phyloP scores from a whole-genome alignment of 768 basidiomycete genomes.

The Boletus fagicola region DNA sequence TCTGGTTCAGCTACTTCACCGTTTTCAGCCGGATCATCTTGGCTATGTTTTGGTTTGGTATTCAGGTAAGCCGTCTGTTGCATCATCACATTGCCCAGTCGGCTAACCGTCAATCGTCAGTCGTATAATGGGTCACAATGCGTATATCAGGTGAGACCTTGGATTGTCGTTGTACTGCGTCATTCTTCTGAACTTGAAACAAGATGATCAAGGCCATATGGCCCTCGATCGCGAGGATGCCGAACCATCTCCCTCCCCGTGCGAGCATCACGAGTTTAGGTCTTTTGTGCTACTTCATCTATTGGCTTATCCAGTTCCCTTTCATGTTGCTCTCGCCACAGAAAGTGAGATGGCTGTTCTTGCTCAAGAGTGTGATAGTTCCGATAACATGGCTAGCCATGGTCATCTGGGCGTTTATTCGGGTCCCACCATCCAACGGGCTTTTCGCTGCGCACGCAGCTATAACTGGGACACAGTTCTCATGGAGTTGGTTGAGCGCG shows the following conservation, averaged over 20 bases:
- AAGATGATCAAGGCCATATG: constrained; percentile 80
- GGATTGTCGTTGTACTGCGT: background rate
- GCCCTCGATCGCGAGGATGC: constrained; percentile 65
- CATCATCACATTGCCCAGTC: too few species aligned
- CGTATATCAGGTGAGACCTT: too few species aligned
- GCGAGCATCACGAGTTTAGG: constrained; percentile 66
- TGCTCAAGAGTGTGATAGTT: constrained; percentile 62
- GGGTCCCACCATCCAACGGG: constrained; percentile 59
- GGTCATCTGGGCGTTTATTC: constrained; percentile 75
- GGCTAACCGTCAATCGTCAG: too few species aligned
- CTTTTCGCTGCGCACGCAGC: constrained; percentile 53
- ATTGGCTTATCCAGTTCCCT: constrained; percentile 75
- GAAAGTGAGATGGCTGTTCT: constrained; percentile 74
- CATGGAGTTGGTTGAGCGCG: constrained; percentile 76
- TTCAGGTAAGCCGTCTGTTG: too few species aligned
- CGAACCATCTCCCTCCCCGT: constrained; percentile 57
- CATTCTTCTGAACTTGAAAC: background rate
- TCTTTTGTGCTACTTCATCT: constrained; percentile 75
- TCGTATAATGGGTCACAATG: too few species aligned
- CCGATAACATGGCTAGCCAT: constrained; percentile 67
- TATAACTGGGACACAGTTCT: constrained; percentile 53
- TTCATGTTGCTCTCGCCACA: constrained; percentile 77
- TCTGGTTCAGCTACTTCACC: constrained; percentile 71
- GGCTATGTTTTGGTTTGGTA: too few species aligned
- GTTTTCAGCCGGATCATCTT: too few species aligned